These are phyloP conservation scores for Linaria vulgaris DNA, from an alignment of 257 asterid species.

Conservation along the genomic window DNA sequence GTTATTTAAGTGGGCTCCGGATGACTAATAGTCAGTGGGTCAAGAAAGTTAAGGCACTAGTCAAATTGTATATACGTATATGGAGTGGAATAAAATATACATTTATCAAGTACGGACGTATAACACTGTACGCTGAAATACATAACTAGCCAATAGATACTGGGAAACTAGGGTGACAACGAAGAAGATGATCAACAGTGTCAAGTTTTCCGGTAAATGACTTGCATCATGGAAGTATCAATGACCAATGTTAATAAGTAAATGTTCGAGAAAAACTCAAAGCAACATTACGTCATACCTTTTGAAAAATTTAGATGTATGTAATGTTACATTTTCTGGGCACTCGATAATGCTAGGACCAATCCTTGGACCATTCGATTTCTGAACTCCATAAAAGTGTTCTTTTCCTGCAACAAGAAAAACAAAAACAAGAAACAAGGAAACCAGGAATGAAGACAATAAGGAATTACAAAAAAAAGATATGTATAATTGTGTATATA, in stretches of 20 bases:
- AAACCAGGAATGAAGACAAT: constrained; percentile 4
- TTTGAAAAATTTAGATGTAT: constrained; percentile 48
- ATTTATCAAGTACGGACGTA: neutral
- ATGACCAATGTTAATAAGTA: neutral
- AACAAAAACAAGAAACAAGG: constrained; percentile 26
- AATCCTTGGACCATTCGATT: constrained; percentile 40
- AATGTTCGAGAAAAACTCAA: neutral
- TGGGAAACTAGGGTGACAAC: neutral
- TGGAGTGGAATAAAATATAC: neutral
- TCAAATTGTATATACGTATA: neutral
- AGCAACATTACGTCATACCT: constrained; percentile 31
- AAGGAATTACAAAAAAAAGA: constrained; percentile 4
- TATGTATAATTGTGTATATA: neutral
- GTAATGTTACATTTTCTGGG: constrained; percentile 37
- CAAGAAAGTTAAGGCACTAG: neutral
- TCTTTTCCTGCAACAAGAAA: constrained; percentile 38
- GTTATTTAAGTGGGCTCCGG: neutral
- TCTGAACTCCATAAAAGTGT: constrained; percentile 31
- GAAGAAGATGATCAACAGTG: constrained; percentile 6
- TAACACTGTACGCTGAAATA: constrained; percentile 11
- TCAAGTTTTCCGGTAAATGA: constrained; percentile 14
- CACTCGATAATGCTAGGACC: constrained; percentile 38
- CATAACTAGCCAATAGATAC: neutral
- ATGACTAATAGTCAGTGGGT: neutral
- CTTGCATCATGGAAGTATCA: constrained; percentile 18